Evolutionary conservation across 306 rosid genomes (phyloP).

Genomic region (Malus orientalis): DNA sequence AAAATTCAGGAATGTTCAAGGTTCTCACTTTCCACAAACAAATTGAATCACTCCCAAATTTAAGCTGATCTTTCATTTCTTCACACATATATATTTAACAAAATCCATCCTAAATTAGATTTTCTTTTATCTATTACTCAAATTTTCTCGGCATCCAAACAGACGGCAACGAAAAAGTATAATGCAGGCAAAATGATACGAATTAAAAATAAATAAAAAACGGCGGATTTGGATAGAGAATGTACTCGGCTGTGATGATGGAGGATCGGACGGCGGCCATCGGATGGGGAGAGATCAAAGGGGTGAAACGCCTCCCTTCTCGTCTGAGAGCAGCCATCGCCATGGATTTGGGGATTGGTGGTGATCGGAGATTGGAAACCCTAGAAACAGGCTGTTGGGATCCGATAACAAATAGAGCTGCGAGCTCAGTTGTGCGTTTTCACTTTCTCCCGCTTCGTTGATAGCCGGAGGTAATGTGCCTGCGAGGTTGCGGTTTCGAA

Average conservation of each 20-base stretch:
- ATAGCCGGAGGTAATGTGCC: not conserved
- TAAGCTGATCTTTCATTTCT: not conserved
- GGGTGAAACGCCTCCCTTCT: constrained; percentile 76
- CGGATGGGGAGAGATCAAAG: constrained; percentile 53
- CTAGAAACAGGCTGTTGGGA: constrained; percentile 23
- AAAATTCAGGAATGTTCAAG: not conserved
- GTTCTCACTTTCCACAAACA: not conserved
- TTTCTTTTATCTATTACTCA: not conserved
- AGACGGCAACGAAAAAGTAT: not conserved
- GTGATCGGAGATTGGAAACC: constrained; percentile 27
- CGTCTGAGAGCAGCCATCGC: constrained; percentile 92
- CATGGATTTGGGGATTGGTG: constrained; percentile 37
- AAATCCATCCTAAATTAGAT: not conserved
- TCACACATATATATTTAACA: not conserved
- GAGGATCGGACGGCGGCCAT: constrained; percentile 41
- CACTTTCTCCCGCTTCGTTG: not conserved
- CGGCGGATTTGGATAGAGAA: not conserved
- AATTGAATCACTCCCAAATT: not conserved
- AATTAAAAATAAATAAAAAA: not conserved
- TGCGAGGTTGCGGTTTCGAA: not conserved
- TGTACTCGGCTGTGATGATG: constrained; percentile 34
- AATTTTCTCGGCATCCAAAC: constrained; percentile 15
- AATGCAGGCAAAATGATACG: not conserved
- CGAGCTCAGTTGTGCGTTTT: not conserved
- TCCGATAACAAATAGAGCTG: not conserved